phyloP scores from a whole-genome alignment of 1,139 yeast species.

The Candida gigantensis region DNA sequence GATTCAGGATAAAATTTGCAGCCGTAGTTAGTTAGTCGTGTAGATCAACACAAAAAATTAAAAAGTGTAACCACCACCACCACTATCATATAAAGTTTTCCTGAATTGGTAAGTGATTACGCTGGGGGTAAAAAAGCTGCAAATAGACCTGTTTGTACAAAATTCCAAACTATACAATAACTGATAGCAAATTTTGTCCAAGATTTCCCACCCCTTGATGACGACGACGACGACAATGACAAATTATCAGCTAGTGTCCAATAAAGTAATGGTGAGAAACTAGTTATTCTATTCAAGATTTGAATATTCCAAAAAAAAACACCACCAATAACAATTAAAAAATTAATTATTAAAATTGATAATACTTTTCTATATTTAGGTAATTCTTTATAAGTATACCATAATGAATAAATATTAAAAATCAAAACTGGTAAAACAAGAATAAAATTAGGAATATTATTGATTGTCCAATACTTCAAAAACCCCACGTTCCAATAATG shows the following conservation, averaged over 20 bases:
- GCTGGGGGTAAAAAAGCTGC: conserved; percentile 79
- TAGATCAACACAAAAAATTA: not conserved
- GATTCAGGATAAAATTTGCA: conserved; percentile 6
- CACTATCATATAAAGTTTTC: not conserved
- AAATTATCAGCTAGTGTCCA: conserved; percentile 56
- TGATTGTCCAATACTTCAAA: conserved; percentile 74
- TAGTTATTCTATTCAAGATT: conserved; percentile 74
- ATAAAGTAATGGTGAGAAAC: conserved; percentile 72
- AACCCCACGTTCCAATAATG: conserved; percentile 88
- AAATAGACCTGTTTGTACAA: conserved; percentile 60
- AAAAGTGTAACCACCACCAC: not conserved
- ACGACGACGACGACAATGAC: no score
- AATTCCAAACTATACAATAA: conserved; percentile 55
- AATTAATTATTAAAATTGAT: conserved; percentile 38
- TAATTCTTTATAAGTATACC: conserved; percentile 33
- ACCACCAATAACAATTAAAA: conserved; percentile 50
- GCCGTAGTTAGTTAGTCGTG: not conserved
- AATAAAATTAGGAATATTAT: conserved; percentile 82
- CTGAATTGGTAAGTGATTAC: conserved; percentile 24
- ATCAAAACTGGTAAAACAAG: conserved; percentile 69
- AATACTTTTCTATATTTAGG: conserved; percentile 35
- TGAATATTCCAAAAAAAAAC: conserved; percentile 79
- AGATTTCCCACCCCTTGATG: not conserved
- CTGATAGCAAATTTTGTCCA: conserved; percentile 26
- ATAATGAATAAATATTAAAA: conserved; percentile 31